Base-by-base conservation (phyloP, 768 basidiomycete species). In the Guyanaporus albipodus region DNA sequence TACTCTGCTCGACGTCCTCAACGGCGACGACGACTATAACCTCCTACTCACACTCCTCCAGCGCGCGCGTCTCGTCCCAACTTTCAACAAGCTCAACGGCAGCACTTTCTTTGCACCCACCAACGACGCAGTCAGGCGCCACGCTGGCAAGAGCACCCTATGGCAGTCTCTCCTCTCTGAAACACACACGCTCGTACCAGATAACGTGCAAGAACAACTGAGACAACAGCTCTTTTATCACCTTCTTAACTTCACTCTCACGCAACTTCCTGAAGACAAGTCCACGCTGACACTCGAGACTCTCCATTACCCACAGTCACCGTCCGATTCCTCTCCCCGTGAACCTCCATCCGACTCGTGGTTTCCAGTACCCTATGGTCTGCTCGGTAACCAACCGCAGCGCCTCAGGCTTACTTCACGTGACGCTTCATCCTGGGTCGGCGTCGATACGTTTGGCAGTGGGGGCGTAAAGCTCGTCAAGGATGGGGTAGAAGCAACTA, bases 181-280 rank as follows among this genome's bases (percentile, higher is more conserved):
- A 17, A 55, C 69, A 4, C 60, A 73, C 41, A 15, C 46, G 17
- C 56, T 63, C 37, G 58, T 79, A 29, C 74, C 73, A 19, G 93
- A 94, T 68, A 97, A 97, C 63, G 71, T 93, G 24, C 79, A 91
- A 47, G 83, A 88, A 58, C 72, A 79, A 48, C 78, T 98, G 36
- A 78, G 95, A 43, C 93, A 96, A 59, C 86, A 94, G 59, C 76
- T 99, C 42, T 84, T 97, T 59, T 98, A 98, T 64, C 96, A 98
- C 66, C 68, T 97, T 36, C 74, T 98, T 55, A 96, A 98, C 66
- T 82, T 82, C 63, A 80, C 87, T 6, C 62, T 96, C 24, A 57
- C 74, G 17, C 56, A 64, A 21, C 48, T 73, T 14, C 72, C 80
- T 23, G 66, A 76, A 24, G 59, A 70, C 9, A 56, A 68, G 18